Percentiles rank a stretch among this genome's conserved stretches.
Evolutionary conservation across 2,329 filamentous ascomycete species (phyloP).

Genomic region (Ophiognomonia clavigignenti-juglandacearum): DNA sequence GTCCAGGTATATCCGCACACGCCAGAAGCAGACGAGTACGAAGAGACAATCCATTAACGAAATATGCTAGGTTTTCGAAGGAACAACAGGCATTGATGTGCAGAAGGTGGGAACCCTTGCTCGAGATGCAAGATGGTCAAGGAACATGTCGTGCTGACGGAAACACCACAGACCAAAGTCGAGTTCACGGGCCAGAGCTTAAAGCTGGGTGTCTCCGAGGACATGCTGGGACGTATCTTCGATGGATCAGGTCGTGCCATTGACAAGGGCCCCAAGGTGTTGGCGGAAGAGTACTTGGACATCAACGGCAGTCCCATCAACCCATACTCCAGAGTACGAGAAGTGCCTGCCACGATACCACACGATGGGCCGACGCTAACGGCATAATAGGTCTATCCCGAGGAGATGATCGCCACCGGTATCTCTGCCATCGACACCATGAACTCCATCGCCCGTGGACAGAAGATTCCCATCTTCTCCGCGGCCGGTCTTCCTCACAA

Average conservation of each 20-base stretch:
- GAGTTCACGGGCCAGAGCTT: slow-evolving; percentile 95
- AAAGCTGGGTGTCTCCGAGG: slow-evolving; percentile 98
- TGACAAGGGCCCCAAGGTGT: slow-evolving; percentile 96
- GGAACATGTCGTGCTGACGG: slow-evolving; percentile 7
- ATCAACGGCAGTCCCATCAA: slow-evolving; percentile 99
- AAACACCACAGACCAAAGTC: slow-evolving; percentile 72
- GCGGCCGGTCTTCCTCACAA: slow-evolving; percentile 97
- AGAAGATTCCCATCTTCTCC: slow-evolving; percentile 99
- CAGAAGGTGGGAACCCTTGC: slow-evolving; percentile 69
- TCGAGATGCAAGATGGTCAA: not conserved
- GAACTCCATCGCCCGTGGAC: slow-evolving; percentile 95
- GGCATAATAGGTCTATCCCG: slow-evolving; percentile 77
- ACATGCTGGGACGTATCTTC: slow-evolving; percentile 99
- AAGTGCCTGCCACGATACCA: not conserved
- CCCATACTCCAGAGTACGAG: slow-evolving; percentile 84
- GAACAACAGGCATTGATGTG: slow-evolving; percentile 94
- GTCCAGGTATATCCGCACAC: slow-evolving; percentile 67
- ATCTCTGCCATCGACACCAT: slow-evolving; percentile 99
- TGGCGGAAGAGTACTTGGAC: slow-evolving; percentile 96
- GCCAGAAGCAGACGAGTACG: slow-evolving; percentile 2
- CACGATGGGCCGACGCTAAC: slow-evolving; percentile 15
- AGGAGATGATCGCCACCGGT: slow-evolving; percentile 99
- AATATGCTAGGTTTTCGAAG: slow-evolving; percentile 79
- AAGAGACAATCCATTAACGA: slow-evolving; percentile 22
- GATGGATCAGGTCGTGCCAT: slow-evolving; percentile 97